Evolutionary conservation across 2,329 filamentous ascomycete species (phyloP).

Genomic region (Eutypa lata): DNA sequence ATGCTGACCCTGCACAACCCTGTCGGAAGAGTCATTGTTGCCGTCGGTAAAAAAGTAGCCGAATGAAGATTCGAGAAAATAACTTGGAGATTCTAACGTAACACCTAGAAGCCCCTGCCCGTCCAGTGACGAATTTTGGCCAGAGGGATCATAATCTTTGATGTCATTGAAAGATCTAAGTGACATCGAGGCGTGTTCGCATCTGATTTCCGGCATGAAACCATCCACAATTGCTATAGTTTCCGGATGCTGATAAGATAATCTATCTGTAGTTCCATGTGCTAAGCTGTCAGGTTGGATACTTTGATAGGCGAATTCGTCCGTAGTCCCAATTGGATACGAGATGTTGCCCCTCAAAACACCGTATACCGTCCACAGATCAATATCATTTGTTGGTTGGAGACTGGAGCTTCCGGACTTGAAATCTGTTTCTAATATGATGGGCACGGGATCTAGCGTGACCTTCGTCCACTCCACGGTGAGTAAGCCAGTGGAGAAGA

Average conservation of each 20-base stretch:
- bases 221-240: not conserved
- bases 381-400: not conserved
- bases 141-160: not conserved
- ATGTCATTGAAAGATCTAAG: not conserved
- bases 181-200: not conserved
- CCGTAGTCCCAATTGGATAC: not conserved
- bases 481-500: not conserved
- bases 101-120: too few species aligned
- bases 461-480: not conserved
- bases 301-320: not conserved
- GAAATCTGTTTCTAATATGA: not conserved
- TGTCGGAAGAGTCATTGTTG: too few species aligned
- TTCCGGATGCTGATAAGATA: too few species aligned
- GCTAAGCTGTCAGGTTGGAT: not conserved
- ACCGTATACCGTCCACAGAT: not conserved
- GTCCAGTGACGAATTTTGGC: too few species aligned
- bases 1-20: too few species aligned
- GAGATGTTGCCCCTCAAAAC: not conserved
- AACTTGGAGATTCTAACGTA: not conserved
- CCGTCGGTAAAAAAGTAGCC: not conserved
- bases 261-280: too few species aligned
- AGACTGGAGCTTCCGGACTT: not conserved
- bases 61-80: not conserved
- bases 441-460: not conserved
- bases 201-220: not conserved